Percentiles rank a stretch among this genome's conserved stretches.
Conservation (phyloP, 768 basidiomycete species). For the Agrocybe praecox region DNA sequence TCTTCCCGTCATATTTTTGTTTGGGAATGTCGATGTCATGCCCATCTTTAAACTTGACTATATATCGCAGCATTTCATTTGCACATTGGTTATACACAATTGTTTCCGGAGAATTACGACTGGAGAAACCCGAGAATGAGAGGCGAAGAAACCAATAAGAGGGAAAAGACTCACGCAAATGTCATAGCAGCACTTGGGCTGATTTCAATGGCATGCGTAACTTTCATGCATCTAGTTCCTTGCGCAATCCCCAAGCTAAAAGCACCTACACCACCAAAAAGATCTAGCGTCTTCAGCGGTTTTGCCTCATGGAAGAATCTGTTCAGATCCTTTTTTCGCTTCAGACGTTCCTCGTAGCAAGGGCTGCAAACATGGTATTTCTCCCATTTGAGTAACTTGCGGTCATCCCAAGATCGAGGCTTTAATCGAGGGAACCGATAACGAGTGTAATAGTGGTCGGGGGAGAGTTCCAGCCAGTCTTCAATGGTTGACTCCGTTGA, state of each 20-base stretch:
- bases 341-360: constrained; percentile 41
- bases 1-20: constrained; percentile 39
- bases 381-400: constrained; percentile 28
- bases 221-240: constrained; percentile 51
- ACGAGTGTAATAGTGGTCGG: constrained; percentile 59
- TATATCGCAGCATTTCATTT: constrained; percentile 61
- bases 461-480: constrained; percentile 53
- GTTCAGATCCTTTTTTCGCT: constrained; percentile 26
- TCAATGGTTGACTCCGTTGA: constrained; percentile 28
- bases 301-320: constrained; percentile 34
- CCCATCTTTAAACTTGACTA: constrained; percentile 51
- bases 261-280: constrained; percentile 61
- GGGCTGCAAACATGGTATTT: constrained; percentile 47
- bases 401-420: constrained; percentile 38
- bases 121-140: constrained; percentile 22
- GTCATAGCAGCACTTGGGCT: constrained; percentile 76
- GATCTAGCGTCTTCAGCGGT: constrained; percentile 39
- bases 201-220: constrained; percentile 73
- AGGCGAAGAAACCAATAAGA: background rate
- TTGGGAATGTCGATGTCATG: constrained; percentile 40
- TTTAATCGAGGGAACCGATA: constrained; percentile 49
- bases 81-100: constrained; percentile 72
- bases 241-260: constrained; percentile 62
- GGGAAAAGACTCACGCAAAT: constrained; percentile 45
- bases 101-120: constrained; percentile 53